Conservation (phyloP, 2,329 filamentous ascomycete species). For the Curvularia hawaiiensis region DNA sequence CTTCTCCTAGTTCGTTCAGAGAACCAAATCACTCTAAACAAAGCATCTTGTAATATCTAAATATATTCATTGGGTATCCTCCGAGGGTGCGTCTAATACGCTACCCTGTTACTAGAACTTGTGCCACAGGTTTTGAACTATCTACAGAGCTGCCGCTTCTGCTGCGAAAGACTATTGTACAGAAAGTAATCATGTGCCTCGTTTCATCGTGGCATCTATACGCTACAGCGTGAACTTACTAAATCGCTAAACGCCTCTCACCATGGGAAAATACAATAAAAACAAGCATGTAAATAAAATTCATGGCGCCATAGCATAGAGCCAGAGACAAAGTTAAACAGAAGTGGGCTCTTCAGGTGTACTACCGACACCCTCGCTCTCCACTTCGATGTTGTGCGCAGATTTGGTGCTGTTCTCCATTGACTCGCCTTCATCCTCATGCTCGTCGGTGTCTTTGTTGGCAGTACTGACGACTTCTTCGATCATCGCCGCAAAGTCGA, state of each 20-base stretch:
- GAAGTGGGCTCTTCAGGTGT: constrained; percentile 22
- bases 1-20: neutral
- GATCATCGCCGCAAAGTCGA: constrained; percentile 46
- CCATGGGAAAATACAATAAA: neutral
- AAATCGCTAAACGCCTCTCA: constrained; percentile 3
- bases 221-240: neutral
- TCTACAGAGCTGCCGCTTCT: neutral
- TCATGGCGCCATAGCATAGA: neutral
- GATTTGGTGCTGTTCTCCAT: constrained; percentile 6
- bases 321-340: neutral
- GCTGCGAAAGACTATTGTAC: constrained; percentile 1
- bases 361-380: constrained; percentile 17
- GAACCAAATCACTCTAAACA: neutral
- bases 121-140: neutral
- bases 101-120: neutral
- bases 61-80: neutral
- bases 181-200: constrained; percentile 7
- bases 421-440: neutral
- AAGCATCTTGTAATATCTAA: neutral
- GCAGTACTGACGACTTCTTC: constrained; percentile 40
- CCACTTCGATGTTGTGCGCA: constrained; percentile 11
- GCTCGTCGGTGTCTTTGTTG: constrained; percentile 21
- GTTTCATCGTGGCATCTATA: constrained; percentile 5
- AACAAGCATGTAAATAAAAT: neutral
- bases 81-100: neutral